phyloP scores from a whole-genome alignment of 345 rosid species.

The Eucalyptus albens region DNA sequence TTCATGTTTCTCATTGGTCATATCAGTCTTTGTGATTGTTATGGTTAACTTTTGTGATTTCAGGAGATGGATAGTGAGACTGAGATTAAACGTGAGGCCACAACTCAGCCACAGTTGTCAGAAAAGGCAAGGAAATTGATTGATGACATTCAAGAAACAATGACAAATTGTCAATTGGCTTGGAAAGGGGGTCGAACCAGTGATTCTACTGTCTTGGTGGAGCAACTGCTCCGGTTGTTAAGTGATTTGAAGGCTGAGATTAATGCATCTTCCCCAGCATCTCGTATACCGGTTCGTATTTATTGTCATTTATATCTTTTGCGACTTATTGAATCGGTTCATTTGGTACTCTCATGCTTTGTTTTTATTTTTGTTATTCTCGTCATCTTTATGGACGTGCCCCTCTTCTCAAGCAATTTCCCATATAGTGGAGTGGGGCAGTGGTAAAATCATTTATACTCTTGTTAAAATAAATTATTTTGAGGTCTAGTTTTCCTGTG shows the following conservation, averaged over 20 bases:
- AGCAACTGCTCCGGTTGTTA: constrained; percentile 52
- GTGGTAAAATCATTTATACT: neutral
- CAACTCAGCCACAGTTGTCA: constrained; percentile 34
- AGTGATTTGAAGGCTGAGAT: constrained; percentile 76
- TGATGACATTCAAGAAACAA: constrained; percentile 42
- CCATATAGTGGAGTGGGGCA: neutral
- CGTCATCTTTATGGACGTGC: neutral
- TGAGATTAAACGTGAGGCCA: constrained; percentile 35
- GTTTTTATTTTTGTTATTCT: neutral
- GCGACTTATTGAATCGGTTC: neutral
- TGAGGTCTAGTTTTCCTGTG: neutral
- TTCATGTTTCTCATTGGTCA: neutral
- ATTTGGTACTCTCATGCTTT: neutral
- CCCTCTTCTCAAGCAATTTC: neutral
- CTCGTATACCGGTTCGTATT: constrained; percentile 45
- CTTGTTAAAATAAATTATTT: neutral
- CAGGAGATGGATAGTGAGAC: neutral
- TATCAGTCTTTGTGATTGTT: neutral
- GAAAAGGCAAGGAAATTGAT: constrained; percentile 52
- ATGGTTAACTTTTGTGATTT: neutral
- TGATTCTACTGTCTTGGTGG: constrained; percentile 49
- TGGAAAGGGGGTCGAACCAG: constrained; percentile 38
- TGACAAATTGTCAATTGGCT: constrained; percentile 49
- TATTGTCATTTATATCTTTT: neutral
- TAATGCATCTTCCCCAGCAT: constrained; percentile 45